Percentiles rank a stretch among this genome's conserved stretches.
These are phyloP conservation scores for Tulasnella calospora DNA, from an alignment of 768 basidiomycete genomes.

Conservation along the genomic window DNA sequence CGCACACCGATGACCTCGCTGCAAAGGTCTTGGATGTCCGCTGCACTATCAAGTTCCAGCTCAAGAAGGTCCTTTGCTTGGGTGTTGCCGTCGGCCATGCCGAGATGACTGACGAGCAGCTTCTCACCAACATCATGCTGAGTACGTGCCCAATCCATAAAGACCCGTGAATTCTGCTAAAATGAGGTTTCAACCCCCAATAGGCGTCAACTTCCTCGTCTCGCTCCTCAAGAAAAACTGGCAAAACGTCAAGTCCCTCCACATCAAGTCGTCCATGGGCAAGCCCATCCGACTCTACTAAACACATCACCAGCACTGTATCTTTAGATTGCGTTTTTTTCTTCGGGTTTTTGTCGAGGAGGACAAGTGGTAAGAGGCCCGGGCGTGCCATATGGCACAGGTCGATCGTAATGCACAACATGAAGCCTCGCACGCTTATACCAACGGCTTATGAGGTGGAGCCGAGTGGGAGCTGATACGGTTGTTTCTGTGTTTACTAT, in stretches of 20 bases:
- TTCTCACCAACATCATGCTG: slow-evolving; percentile 96
- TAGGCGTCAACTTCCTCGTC: slow-evolving; percentile 98
- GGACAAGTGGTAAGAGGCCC: slow-evolving; percentile 28
- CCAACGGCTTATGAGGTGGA: slow-evolving; percentile 71
- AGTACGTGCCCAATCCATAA: slow-evolving; percentile 46
- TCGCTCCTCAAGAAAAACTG: slow-evolving; percentile 99
- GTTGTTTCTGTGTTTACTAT: not conserved
- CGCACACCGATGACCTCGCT: slow-evolving; percentile 80
- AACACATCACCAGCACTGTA: slow-evolving; percentile 29
- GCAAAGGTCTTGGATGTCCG: slow-evolving; percentile 93
- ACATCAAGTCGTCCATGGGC: slow-evolving; percentile 99
- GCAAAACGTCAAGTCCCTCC: slow-evolving; percentile 98
- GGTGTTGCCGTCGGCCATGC: slow-evolving; percentile 98
- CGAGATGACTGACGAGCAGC: slow-evolving; percentile 96
- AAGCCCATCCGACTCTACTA: slow-evolving; percentile 94
- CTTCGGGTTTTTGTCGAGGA: slow-evolving; percentile 30
- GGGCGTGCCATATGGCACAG: slow-evolving; percentile 28
- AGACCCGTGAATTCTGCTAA: not conserved
- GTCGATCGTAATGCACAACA: slow-evolving; percentile 73
- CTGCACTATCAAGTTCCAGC: slow-evolving; percentile 99
- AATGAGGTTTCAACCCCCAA: not conserved
- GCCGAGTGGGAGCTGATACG: slow-evolving; percentile 89
- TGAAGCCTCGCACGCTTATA: slow-evolving; percentile 98
- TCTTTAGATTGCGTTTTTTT: not conserved
- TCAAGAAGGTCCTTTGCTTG: slow-evolving; percentile 98